Evolutionary conservation across 768 basidiomycete species (phyloP), one percentile per base, ranked within the genome.

Genomic region (Naganishia onofrii): DNA sequence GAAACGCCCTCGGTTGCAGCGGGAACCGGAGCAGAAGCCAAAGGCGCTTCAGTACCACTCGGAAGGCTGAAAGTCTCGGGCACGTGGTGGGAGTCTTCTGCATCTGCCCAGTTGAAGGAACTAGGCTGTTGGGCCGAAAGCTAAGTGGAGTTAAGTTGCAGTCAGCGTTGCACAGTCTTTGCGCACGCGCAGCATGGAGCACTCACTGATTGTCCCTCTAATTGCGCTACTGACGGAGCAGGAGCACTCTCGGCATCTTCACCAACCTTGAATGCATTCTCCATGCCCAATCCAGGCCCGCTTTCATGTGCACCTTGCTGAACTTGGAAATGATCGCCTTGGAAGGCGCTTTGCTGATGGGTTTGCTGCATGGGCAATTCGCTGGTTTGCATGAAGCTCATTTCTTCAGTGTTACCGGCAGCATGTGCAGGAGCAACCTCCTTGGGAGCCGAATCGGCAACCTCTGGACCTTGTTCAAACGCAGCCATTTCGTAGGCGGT

Each of bases 321-420:
- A 2, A 63, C 42, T n/a, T 51, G 48, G 12, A 12, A 63, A 44
- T 42, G 23, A 12, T 44, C 60, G 34, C 57, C 23, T 58, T 36
- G 21, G 57, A n/a, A 21, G 34, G 21, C 34, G 57, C n/a, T 28
- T n/a, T 32, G 32, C 17, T 36, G 21, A 26, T 63, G 15, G 38
- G 34, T 65, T 15, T 42, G 23, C 15, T 26, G 36, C 26, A 13
- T 26, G 13, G 29, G 46, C 64, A 71, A 63, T 51, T 71, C 70
- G 34, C 64, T 67, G 7, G 64, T 67, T 32, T 71, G 70, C 17
- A 71, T 71, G 51, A 71, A 71, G 66, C 66, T 71, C 56, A 69
- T 60, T 34, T 48, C 68, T n/a, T 66, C 65, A 4, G 44, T 34
- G 17, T 28, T n/a, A 42, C 21, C 46, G 8, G 29, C 19, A 36